These are phyloP conservation scores for Candida silvatica DNA, from an alignment of 805 yeast species.

Conservation along the genomic window DNA sequence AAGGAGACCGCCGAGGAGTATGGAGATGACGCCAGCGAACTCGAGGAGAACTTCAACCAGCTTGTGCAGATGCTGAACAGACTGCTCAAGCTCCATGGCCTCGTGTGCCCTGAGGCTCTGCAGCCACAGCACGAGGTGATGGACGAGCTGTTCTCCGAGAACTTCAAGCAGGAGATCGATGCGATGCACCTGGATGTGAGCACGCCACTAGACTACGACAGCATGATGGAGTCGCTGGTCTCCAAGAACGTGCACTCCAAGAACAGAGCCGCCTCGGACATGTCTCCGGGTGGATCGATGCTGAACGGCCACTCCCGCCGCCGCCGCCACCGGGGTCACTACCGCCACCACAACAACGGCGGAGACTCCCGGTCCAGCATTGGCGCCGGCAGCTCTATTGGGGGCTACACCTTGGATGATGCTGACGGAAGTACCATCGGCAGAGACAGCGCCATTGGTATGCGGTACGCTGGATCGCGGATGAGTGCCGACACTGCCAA, in stretches of 20 bases:
- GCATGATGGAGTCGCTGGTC: conserved; percentile 11
- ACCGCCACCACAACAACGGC: too few relatives aligned
- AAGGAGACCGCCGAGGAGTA: conserved; percentile 16
- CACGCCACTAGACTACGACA: conserved; percentile 10
- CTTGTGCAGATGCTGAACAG: conserved; percentile 56
- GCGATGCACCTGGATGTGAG: conserved; percentile 26
- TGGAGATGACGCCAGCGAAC: conserved; percentile 17
- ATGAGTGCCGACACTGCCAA: background rate
- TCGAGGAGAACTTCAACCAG: conserved; percentile 53
- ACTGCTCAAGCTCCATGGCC: conserved; percentile 62
- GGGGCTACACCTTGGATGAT: too few relatives aligned
- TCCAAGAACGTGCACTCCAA: conserved; percentile 9
- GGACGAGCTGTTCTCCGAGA: conserved; percentile 52
- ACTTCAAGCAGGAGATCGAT: conserved; percentile 59
- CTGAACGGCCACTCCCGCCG: too few relatives aligned
- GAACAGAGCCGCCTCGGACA: too few relatives aligned
- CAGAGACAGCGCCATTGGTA: too few relatives aligned
- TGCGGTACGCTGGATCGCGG: too few relatives aligned
- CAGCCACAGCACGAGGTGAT: conserved; percentile 60
- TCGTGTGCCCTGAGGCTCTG: conserved; percentile 47
- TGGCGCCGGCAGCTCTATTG: too few relatives aligned
- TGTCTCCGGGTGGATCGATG: too few relatives aligned
- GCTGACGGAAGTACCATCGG: too few relatives aligned
- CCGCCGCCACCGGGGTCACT: too few relatives aligned
- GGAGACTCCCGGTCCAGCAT: too few relatives aligned